Evolutionary conservation across 2,329 filamentous ascomycete species (phyloP).

Genomic region (Aureobasidium sp.): DNA sequence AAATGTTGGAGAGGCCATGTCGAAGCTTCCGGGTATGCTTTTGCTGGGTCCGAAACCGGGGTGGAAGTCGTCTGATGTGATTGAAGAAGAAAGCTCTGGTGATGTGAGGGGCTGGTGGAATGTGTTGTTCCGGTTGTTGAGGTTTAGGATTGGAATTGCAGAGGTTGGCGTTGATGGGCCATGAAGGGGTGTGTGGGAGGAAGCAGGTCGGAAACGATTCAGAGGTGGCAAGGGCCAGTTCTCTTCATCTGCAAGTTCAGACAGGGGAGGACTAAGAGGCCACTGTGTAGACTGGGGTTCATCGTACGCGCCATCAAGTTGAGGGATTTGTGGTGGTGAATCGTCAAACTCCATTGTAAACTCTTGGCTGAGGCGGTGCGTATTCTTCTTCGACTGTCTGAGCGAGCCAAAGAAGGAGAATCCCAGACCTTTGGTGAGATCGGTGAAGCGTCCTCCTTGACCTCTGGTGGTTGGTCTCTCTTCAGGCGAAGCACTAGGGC

Average conservation of each 20-base stretch:
- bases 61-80: slow-evolving; percentile 4
- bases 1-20: slow-evolving; percentile 26
- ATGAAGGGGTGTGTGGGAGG: not conserved
- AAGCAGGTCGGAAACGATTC: not conserved
- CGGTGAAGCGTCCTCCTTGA: not conserved
- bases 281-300: not conserved
- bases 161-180: not conserved
- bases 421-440: not conserved
- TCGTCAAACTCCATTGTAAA: not conserved
- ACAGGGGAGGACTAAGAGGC: not conserved
- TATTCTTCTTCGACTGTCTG: not conserved
- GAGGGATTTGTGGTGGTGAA: not conserved
- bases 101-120: not conserved
- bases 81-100: not conserved
- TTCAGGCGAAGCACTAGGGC: not conserved
- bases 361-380: not conserved
- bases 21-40: slow-evolving; percentile 13
- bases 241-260: not conserved
- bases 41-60: not conserved
- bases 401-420: slow-evolving; percentile 5
- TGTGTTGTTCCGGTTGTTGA: not conserved
- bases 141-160: not conserved
- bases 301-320: not conserved
- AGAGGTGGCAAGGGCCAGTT: not conserved
- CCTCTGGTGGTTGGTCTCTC: not conserved